A percentile compares a stretch with the other conserved stretches of the same genome.
Evolutionary conservation across 2,329 filamentous ascomycete genomes (phyloP).

Genomic region (Thelonectria rubi): DNA sequence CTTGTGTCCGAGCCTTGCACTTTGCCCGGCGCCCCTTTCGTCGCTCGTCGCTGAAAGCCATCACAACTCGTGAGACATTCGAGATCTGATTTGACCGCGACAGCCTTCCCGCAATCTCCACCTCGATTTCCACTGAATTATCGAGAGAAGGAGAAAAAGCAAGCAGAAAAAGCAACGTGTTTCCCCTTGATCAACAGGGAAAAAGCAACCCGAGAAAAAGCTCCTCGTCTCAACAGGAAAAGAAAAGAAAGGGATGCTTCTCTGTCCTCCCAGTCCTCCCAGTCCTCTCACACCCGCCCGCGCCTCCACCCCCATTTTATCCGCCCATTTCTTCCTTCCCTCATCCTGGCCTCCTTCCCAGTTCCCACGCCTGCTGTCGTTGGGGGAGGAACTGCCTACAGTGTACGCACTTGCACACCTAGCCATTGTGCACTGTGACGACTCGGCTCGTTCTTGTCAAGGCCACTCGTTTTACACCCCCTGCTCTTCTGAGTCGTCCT

Average conservation of each 20-base stretch:
- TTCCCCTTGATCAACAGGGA: slow-evolving; percentile 3
- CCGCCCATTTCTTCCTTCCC: neutral
- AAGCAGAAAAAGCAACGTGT: neutral
- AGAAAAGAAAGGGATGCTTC: neutral
- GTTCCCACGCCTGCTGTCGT: slow-evolving; percentile 1
- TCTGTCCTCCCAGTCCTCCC: neutral
- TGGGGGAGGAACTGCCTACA: neutral
- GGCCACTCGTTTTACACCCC: slow-evolving; percentile 32
- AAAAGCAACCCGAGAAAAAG: slow-evolving; percentile 17
- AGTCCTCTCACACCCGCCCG: slow-evolving; percentile 9
- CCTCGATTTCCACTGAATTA: slow-evolving; percentile 7
- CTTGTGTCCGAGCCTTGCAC: neutral
- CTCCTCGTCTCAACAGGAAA: slow-evolving; percentile 1
- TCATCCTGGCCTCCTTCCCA: neutral
- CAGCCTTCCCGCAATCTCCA: slow-evolving; percentile 17
- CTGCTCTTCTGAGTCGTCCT: slow-evolving; percentile 32
- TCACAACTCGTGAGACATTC: neutral
- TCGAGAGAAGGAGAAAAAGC: slow-evolving; percentile 13
- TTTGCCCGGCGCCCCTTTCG: neutral
- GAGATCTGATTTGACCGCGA: neutral
- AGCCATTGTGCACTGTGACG: neutral
- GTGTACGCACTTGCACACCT: neutral
- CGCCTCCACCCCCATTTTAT: slow-evolving; percentile 12
- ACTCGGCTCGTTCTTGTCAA: slow-evolving; percentile 29
- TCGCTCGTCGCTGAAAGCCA: neutral